Conservation (phyloP, 176 grass and related monocot genomes). For the Musa beccarii region DNA sequence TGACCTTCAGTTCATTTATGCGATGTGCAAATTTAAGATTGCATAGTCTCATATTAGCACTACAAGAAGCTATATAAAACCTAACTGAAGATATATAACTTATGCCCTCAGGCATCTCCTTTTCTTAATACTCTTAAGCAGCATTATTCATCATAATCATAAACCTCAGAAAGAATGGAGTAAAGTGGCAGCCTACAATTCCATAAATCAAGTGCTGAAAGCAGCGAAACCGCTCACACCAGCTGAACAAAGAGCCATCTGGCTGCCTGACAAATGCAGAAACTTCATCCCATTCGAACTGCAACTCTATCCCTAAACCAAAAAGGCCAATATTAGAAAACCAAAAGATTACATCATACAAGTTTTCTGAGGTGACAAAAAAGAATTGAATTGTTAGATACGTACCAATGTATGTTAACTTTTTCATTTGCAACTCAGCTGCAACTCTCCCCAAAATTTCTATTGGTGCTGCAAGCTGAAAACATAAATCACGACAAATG, state of each 20-base stretch:
- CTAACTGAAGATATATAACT: no score
- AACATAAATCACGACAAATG: conserved; percentile 1
- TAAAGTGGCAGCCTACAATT: conserved; percentile 48
- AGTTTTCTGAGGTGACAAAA: no score
- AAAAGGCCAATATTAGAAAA: conserved; percentile 6
- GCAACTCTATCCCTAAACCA: conserved; percentile 73
- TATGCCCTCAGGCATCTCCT: no score
- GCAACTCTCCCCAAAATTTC: conserved; percentile 70
- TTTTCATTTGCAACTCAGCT: conserved; percentile 80
- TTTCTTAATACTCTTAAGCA: not conserved
- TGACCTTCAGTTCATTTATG: no score
- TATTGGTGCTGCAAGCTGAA: conserved; percentile 69
- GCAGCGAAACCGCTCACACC: conserved; percentile 71
- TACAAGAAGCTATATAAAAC: no score
- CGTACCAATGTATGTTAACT: conserved; percentile 82
- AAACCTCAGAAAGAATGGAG: not conserved
- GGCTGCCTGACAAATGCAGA: conserved; percentile 80
- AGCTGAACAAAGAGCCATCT: conserved; percentile 87
- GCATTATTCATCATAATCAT: not conserved
- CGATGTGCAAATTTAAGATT: no score
- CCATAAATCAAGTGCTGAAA: conserved; percentile 76
- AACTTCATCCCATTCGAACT: conserved; percentile 92
- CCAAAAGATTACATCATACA: not conserved
- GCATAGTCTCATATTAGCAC: no score
- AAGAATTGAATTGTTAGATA: not conserved